Evolutionary conservation across 768 basidiomycete genomes (phyloP).

Genomic region (Leucosporidium scottii): DNA sequence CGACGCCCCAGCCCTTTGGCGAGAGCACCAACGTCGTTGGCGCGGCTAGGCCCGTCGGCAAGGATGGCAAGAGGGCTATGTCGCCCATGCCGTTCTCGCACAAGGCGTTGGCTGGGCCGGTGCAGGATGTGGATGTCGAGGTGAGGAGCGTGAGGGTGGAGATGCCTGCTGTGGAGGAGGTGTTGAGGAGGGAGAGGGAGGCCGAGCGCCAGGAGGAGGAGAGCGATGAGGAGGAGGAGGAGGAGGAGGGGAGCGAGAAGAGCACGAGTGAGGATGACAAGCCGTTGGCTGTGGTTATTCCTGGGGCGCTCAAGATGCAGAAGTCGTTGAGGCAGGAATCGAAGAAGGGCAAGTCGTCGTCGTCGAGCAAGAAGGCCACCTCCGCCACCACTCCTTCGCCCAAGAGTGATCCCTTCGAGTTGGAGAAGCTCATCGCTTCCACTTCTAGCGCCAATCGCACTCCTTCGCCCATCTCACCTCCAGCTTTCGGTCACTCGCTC

Average conservation of each 20-base stretch:
- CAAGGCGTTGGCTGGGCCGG: no score
- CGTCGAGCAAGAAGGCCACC: no score
- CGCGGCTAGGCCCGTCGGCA: no score
- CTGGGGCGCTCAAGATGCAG: constrained; percentile 74
- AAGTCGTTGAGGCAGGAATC: constrained; percentile 55
- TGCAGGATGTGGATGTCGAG: no score
- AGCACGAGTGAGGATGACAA: constrained; percentile 54
- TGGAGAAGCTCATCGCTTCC: constrained; percentile 6
- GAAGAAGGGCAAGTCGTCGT: neutral
- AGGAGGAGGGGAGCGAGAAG: neutral
- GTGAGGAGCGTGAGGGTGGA: no score
- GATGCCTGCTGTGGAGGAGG: no score
- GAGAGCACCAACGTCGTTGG: no score
- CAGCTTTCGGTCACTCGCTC: constrained; percentile 19
- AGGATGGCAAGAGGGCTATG: no score
- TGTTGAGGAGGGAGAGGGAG: neutral
- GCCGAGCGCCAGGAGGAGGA: neutral
- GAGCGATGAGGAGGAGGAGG: neutral
- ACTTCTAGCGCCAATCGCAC: neutral
- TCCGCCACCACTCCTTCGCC: neutral
- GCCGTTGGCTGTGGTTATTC: constrained; percentile 69
- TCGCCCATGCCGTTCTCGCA: no score
- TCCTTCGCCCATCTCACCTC: neutral
- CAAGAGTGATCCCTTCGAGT: constrained; percentile 22
- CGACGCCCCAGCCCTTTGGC: no score